Conservation (phyloP, 1,139 yeast genomes). For the Saccharomyces pastorianus region DNA sequence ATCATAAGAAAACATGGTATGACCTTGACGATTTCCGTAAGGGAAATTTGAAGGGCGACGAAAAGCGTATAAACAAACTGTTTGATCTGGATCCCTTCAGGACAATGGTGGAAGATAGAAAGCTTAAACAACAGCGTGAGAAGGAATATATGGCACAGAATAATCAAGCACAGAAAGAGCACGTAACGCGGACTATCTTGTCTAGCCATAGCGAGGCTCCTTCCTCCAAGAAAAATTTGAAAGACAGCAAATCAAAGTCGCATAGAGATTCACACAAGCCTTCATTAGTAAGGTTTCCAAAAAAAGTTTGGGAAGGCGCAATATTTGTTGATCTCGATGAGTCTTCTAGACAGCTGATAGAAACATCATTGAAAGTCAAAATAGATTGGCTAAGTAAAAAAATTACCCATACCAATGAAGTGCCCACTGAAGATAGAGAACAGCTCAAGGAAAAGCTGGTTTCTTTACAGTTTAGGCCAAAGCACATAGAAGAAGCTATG, state of each 20-base stretch:
- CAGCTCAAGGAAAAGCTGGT: constrained; percentile 20
- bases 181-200: constrained; percentile 31
- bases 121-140: constrained; percentile 35
- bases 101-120: constrained; percentile 50
- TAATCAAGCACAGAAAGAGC: constrained; percentile 31
- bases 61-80: constrained; percentile 35
- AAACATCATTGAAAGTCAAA: constrained; percentile 45
- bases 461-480: constrained; percentile 55
- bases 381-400: constrained; percentile 43
- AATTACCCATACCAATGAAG: constrained; percentile 4
- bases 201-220: constrained; percentile 11
- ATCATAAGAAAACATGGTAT: constrained; percentile 73
- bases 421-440: constrained; percentile 11
- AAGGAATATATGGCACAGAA: constrained; percentile 39
- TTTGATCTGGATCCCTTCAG: constrained; percentile 69
- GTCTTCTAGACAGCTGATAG: constrained; percentile 43
- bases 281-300: constrained; percentile 39
- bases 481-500: constrained; percentile 68
- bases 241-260: neutral
- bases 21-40: constrained; percentile 55
- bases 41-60: constrained; percentile 35
- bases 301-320: constrained; percentile 59
- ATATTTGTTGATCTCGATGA: constrained; percentile 38
- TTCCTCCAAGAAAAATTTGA: constrained; percentile 4
- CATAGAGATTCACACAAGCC: constrained; percentile 1